Evolutionary conservation across 2,329 filamentous ascomycete genomes (phyloP).

Genomic region (Stagonosporopsis chrysanthemi): DNA sequence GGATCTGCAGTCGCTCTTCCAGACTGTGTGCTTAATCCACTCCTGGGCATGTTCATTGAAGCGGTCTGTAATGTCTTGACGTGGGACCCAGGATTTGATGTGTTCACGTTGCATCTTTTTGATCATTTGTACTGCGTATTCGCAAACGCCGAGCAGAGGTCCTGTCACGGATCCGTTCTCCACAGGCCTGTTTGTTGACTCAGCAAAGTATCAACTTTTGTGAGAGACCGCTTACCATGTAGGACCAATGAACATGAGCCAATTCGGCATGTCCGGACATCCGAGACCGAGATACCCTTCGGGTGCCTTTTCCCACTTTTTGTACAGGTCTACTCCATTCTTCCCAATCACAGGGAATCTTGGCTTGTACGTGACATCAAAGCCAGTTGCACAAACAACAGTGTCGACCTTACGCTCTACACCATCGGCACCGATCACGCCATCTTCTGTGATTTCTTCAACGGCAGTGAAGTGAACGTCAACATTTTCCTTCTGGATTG

Average conservation of each 20-base stretch:
- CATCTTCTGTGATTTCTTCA: conserved; percentile 54
- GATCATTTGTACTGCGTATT: conserved; percentile 54
- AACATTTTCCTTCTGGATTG: conserved; percentile 59
- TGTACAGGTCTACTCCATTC: conserved; percentile 50
- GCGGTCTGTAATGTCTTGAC: conserved; percentile 51
- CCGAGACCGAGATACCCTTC: conserved; percentile 54
- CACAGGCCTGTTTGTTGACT: conserved; percentile 46
- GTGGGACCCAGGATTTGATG: conserved; percentile 52
- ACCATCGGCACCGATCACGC: conserved; percentile 55
- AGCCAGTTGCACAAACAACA: conserved; percentile 57
- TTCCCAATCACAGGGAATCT: conserved; percentile 55
- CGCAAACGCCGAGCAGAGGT: conserved; percentile 48
- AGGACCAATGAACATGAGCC: conserved; percentile 52
- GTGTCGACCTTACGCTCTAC: conserved; percentile 52
- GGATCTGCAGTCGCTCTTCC: conserved; percentile 54
- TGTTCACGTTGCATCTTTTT: conserved; percentile 58
- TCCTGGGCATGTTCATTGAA: conserved; percentile 57
- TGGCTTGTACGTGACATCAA: conserved; percentile 54
- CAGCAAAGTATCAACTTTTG: neutral
- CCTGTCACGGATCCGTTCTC: conserved; percentile 57
- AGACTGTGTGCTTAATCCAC: conserved; percentile 60
- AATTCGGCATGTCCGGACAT: conserved; percentile 55
- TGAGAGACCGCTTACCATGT: conserved; percentile 26
- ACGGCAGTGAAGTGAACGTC: conserved; percentile 60
- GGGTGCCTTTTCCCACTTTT: conserved; percentile 52